Evolutionary conservation across 202 grass and related monocot genomes (phyloP).

Genomic region (Carex arenaria): DNA sequence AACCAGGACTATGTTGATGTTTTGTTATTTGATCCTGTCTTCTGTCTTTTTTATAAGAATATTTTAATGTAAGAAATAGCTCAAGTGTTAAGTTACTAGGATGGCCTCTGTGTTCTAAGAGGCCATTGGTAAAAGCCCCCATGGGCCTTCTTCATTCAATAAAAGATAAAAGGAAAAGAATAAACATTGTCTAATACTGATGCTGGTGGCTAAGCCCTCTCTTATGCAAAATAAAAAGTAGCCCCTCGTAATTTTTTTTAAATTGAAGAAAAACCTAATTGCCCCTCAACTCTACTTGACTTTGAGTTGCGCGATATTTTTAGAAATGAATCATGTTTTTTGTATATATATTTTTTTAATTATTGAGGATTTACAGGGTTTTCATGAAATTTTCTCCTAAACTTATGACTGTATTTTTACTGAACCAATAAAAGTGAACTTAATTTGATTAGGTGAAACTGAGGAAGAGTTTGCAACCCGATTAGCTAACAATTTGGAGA

Average conservation of each 20-base stretch:
- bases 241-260: too few species aligned
- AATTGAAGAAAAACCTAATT: neutral
- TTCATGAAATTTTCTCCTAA: slow-evolving; percentile 6
- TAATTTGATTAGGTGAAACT: slow-evolving; percentile 59
- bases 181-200: neutral
- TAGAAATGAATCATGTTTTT: too few species aligned
- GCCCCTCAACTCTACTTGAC: neutral
- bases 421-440: slow-evolving; percentile 26
- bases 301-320: neutral
- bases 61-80: neutral
- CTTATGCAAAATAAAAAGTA: neutral
- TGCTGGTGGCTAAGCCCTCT: neutral
- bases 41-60: neutral
- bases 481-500: slow-evolving; percentile 89
- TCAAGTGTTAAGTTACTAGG: neutral
- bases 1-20: neutral
- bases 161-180: neutral
- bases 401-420: neutral
- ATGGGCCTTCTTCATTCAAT: neutral
- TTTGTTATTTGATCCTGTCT: neutral
- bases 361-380: neutral
- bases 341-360: neutral
- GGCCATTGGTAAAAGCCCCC: neutral
- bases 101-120: neutral
- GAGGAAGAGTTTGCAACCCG: slow-evolving; percentile 89